These are phyloP conservation scores for Colletotrichum liriopes DNA, from an alignment of 2,329 filamentous ascomycete species.

Conservation along the genomic window DNA sequence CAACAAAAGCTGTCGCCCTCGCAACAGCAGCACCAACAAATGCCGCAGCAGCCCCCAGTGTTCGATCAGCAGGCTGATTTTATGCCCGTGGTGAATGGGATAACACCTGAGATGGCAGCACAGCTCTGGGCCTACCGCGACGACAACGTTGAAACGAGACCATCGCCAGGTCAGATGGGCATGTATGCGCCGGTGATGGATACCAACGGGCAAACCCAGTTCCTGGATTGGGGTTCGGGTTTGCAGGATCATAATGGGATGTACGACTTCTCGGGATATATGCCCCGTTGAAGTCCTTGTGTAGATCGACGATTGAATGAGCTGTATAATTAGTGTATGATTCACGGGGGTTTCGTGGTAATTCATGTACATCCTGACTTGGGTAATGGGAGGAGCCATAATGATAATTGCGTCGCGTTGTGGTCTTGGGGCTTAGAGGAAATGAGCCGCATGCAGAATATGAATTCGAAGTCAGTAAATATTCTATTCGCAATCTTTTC, in stretches of 20 bases:
- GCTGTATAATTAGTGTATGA: conserved; percentile 17
- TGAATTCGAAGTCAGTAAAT: not conserved
- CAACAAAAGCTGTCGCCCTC: conserved; percentile 7
- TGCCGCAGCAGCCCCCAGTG: conserved; percentile 7
- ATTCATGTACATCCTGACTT: not conserved
- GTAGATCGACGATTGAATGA: too few relatives aligned
- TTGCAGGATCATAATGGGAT: conserved; percentile 32
- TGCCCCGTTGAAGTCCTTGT: conserved; percentile 12
- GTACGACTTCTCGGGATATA: conserved; percentile 37
- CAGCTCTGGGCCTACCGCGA: conserved; percentile 33
- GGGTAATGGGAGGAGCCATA: not conserved
- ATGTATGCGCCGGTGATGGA: conserved; percentile 17
- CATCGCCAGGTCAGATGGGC: conserved; percentile 13
- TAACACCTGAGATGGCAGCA: conserved; percentile 36
- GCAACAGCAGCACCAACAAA: conserved; percentile 26
- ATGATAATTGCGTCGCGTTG: not conserved
- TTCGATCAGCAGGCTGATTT: conserved; percentile 12
- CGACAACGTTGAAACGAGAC: conserved; percentile 2
- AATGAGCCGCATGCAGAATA: fast-evolving
- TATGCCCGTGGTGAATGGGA: conserved; percentile 14
- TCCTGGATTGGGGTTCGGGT: conserved; percentile 22
- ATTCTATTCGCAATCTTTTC: not conserved
- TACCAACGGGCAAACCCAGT: conserved; percentile 13
- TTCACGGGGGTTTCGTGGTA: not conserved
- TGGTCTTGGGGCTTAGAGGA: not conserved